Base-by-base conservation (phyloP, 1,284 basidiomycete species). In the Moesziomyces sp. region DNA sequence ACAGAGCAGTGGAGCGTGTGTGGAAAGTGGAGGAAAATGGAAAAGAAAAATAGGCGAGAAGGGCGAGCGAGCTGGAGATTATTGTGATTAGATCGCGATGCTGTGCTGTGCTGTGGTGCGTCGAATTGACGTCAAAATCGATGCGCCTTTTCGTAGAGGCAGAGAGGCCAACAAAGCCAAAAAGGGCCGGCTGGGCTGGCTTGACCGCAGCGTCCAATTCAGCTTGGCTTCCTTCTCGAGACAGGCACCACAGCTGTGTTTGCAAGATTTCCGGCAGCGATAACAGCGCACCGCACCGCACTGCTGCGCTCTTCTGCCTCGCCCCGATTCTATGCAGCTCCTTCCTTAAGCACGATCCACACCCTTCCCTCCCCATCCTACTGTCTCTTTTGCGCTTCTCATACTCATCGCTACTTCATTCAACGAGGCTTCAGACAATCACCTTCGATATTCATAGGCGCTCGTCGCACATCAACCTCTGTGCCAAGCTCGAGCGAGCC, bases 131-230 rank as follows among this genome's bases (percentile, higher is more conserved):
- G 38, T 40, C 38, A 40, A 40, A 40, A 40, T 40, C 38, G 38
- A 40, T 18, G 47, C 47, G 30, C 19, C 30, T 18, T 18, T 49
- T 16, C 11, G n/a, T 3, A 16, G 5, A 2, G 46, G 24, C 23
- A 48, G 30, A 30, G 28, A 8, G 10, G 28, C n/a, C n/a, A 8
- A 8, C 28, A 11, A 30, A 30, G 28, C 6, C 30, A 5, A 30
- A 48, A 46, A 23, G 35, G 10, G n/a, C 40, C 49, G 54, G 54
- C 54, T 40, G 24, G 18, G 14, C 40, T 56, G 54, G 54, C 54
- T 40, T 49, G 38, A 56, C 38, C 54, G 54, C 54, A 38, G 38
- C 38, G 38, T 3, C 14, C 6, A 40, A 8, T 34, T 13, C 10
- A 1, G 30, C 30, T 34, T 2, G 30, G 30, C 30, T 2, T 11